phyloP scores from a whole-genome alignment of 352 stramenopile species.

The Phytophthora multivora region DNA sequence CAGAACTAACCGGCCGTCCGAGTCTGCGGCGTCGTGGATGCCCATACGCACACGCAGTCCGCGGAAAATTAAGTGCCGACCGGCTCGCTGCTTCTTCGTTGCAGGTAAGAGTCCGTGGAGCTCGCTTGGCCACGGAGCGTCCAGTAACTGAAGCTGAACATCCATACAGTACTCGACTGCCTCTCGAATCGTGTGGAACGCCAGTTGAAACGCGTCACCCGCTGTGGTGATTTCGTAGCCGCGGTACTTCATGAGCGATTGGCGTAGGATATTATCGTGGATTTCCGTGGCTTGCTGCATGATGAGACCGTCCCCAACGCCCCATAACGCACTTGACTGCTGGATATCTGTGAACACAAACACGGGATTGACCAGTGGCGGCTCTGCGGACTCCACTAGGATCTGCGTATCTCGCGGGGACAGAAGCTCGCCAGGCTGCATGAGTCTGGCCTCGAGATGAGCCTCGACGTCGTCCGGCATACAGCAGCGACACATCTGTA shows the following conservation, averaged over 20 bases:
- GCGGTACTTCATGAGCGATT: conserved; percentile 43
- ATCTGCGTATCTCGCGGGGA: conserved; percentile 32
- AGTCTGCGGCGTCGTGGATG: conserved; percentile 47
- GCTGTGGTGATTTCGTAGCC: conserved; percentile 66
- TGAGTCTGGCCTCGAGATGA: conserved; percentile 36
- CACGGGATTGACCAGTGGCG: conserved; percentile 46
- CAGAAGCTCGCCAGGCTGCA: conserved; percentile 34
- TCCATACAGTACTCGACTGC: conserved; percentile 61
- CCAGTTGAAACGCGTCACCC: conserved; percentile 59
- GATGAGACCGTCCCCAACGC: conserved; percentile 36
- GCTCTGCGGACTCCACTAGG: conserved; percentile 35
- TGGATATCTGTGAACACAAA: conserved; percentile 76
- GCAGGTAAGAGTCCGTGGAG: conserved; percentile 40
- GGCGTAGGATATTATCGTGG: conserved; percentile 58
- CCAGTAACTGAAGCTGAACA: conserved; percentile 48
- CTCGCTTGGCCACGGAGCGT: conserved; percentile 48
- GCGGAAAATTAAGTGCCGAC: conserved; percentile 46
- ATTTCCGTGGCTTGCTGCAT: conserved; percentile 55
- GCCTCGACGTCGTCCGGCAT: conserved; percentile 45
- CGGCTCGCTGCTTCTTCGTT: conserved; percentile 36
- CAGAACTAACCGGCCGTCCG: conserved; percentile 37
- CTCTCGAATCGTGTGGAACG: conserved; percentile 59
- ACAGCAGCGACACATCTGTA: conserved; percentile 37
- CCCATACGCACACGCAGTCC: conserved; percentile 62
- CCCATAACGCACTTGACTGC: conserved; percentile 59